Evolutionary conservation across 75 land plant species (phyloP).

Genomic region (Chamaecyparis obtusa): DNA sequence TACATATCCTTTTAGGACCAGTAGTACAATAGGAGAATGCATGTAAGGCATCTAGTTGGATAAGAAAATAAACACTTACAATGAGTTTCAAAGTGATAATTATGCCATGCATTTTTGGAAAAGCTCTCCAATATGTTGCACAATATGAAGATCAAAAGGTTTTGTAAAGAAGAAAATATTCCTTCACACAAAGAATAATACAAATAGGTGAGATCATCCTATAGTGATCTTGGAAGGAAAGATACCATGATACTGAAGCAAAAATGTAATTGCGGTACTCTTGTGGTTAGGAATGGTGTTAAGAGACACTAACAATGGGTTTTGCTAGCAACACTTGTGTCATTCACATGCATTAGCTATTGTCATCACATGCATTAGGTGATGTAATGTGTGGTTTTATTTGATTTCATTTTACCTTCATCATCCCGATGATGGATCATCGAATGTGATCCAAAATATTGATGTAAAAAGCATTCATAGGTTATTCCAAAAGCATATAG

Average conservation of each 20-base stretch:
- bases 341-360: constrained; percentile 30
- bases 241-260: constrained; percentile 16
- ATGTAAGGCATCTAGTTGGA: not conserved
- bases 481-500: no score
- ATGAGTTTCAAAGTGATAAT: not conserved
- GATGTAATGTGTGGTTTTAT: constrained; percentile 15
- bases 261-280: constrained; percentile 12
- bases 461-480: no score
- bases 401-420: constrained; percentile 9
- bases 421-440: no score
- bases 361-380: constrained; percentile 11
- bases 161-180: not conserved
- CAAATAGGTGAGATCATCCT: not conserved
- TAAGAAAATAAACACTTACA: not conserved
- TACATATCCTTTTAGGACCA: no score
- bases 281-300: constrained; percentile 27
- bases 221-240: constrained; percentile 6
- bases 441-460: no score
- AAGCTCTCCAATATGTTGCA: constrained; percentile 15
- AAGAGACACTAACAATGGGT: constrained; percentile 13
- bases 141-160: not conserved
- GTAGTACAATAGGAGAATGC: not conserved
- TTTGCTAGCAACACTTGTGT: constrained; percentile 14
- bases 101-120: not conserved
- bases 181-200: not conserved